Evolutionary conservation across 352 stramenopile species (phyloP).

Genomic region (Phytophthora nicotianae): DNA sequence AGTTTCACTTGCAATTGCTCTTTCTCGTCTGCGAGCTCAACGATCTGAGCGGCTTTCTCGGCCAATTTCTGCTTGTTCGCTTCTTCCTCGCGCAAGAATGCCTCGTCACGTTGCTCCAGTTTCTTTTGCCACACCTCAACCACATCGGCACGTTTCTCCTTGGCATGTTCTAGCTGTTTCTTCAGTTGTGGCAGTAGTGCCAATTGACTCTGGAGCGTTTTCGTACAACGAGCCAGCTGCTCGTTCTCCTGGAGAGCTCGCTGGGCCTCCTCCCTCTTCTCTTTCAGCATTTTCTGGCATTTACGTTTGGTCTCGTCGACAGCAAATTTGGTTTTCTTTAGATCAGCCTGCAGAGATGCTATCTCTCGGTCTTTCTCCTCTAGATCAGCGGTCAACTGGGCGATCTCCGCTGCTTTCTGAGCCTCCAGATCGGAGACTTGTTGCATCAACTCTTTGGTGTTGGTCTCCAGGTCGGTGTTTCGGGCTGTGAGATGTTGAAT

Average conservation of each 20-base stretch:
- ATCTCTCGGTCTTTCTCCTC: slow-evolving; percentile 29
- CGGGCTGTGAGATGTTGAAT: slow-evolving; percentile 37
- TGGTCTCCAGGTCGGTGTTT: slow-evolving; percentile 12
- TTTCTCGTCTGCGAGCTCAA: slow-evolving; percentile 32
- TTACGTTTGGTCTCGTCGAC: slow-evolving; percentile 51
- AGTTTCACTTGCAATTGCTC: slow-evolving; percentile 31
- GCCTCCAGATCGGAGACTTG: slow-evolving; percentile 39
- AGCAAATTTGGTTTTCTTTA: slow-evolving; percentile 48
- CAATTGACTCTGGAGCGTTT: slow-evolving; percentile 41
- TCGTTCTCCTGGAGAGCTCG: slow-evolving; percentile 54
- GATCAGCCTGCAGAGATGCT: slow-evolving; percentile 31
- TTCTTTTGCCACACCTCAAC: slow-evolving; percentile 28
- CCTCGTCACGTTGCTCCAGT: slow-evolving; percentile 46
- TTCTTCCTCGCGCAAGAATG: slow-evolving; percentile 59
- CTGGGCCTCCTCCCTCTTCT: slow-evolving; percentile 61
- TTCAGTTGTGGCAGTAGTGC: slow-evolving; percentile 60
- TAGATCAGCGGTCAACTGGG: slow-evolving; percentile 26
- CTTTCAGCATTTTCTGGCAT: slow-evolving; percentile 53
- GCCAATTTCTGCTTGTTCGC: slow-evolving; percentile 45
- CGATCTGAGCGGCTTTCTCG: slow-evolving; percentile 33
- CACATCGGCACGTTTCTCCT: slow-evolving; percentile 44
- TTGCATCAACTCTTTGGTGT: slow-evolving; percentile 33
- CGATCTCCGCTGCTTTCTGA: slow-evolving; percentile 19
- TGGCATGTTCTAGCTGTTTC: slow-evolving; percentile 51
- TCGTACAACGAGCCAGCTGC: slow-evolving; percentile 27